Conservation (phyloP, 768 basidiomycete genomes). For the Cubamyces lactineus region DNA sequence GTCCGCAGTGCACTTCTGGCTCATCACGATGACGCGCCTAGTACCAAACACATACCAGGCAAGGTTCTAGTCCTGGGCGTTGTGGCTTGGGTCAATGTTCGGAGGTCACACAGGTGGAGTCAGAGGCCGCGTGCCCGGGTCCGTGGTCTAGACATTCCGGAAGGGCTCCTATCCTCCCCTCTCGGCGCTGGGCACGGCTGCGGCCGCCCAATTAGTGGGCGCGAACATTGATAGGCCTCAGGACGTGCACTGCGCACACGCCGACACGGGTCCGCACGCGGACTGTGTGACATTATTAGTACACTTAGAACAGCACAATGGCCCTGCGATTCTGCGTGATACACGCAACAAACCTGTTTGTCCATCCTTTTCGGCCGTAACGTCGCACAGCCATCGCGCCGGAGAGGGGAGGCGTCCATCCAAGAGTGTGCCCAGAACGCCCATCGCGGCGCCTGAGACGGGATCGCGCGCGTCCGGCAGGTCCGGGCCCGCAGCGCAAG, state of each 20-base stretch:
- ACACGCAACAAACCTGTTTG: background rate
- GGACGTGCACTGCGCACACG: no score
- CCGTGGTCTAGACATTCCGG: constrained; percentile 6
- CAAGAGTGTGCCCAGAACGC: background rate
- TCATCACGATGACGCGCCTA: constrained; percentile 4
- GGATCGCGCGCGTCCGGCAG: background rate
- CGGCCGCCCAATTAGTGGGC: constrained; percentile 2
- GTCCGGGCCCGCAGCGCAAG: background rate
- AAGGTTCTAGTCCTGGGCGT: background rate
- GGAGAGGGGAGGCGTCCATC: background rate
- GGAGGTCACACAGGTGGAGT: constrained; percentile 2
- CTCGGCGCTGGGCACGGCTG: background rate
- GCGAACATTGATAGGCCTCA: background rate
- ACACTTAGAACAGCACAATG: no score
- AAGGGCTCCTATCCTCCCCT: background rate
- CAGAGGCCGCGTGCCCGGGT: constrained; percentile 3
- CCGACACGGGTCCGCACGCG: no score
- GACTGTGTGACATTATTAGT: no score
- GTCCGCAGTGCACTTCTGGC: background rate
- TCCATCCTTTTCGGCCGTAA: background rate
- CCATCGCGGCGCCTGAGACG: background rate
- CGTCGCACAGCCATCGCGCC: no score
- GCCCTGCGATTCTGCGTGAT: no score
- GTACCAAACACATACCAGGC: no score
- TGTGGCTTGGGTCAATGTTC: background rate